phyloP scores from a whole-genome alignment of 2,329 filamentous ascomycete species.

The Berkeleyomyces rouxiae region DNA sequence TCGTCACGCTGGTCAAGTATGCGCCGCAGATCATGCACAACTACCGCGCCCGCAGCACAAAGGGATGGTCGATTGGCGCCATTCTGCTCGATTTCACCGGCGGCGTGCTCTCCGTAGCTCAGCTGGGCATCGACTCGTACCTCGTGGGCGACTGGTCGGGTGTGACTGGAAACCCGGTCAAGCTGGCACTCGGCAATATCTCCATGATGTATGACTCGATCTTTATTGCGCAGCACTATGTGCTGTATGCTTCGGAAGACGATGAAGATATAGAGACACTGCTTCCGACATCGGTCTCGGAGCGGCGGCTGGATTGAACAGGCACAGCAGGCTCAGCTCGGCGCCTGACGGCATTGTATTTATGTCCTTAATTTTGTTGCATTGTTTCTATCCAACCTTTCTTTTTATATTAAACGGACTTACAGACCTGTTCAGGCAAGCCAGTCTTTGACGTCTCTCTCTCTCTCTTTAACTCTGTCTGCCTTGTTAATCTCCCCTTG shows the following conservation, averaged over 20 bases:
- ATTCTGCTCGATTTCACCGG: slow-evolving; percentile 74
- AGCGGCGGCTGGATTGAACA: slow-evolving; percentile 15
- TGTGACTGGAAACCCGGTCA: slow-evolving; percentile 79
- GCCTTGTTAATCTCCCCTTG: too few relatives aligned
- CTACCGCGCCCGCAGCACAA: slow-evolving; percentile 67
- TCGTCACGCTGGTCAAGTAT: slow-evolving; percentile 84
- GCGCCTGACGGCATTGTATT: not conserved
- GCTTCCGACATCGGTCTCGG: slow-evolving; percentile 19
- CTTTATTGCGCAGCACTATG: slow-evolving; percentile 79
- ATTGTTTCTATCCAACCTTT: too few relatives aligned
- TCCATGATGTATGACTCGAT: slow-evolving; percentile 73
- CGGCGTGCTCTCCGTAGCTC: slow-evolving; percentile 62
- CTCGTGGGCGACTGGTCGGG: slow-evolving; percentile 79
- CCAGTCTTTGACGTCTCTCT: too few relatives aligned
- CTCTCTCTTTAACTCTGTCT: too few relatives aligned
- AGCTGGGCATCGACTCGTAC: slow-evolving; percentile 72
- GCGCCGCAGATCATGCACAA: slow-evolving; percentile 74
- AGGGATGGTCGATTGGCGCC: slow-evolving; percentile 73
- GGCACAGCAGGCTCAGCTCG: not conserved
- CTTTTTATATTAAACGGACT: too few relatives aligned
- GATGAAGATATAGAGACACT: slow-evolving; percentile 18
- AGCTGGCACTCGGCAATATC: slow-evolving; percentile 72
- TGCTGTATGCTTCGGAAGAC: slow-evolving; percentile 40
- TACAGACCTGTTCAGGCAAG: too few relatives aligned
- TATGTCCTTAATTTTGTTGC: too few relatives aligned